phyloP scores from a whole-genome alignment of 1,284 basidiomycete genomes.

The Sporisorium exsertum region DNA sequence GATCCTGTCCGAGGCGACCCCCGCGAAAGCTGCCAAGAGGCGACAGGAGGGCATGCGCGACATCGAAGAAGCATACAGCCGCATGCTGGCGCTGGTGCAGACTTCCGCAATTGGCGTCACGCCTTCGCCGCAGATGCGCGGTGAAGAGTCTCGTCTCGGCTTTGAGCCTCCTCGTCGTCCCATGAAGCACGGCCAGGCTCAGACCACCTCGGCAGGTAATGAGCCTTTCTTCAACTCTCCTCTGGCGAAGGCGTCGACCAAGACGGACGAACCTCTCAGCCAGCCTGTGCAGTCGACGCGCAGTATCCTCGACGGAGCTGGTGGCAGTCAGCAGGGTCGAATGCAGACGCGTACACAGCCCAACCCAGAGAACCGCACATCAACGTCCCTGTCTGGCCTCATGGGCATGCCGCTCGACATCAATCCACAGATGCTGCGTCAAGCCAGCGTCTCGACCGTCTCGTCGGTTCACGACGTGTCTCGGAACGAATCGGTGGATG shows the following conservation, averaged over 20 bases:
- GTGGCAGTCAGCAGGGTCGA: slow-evolving; percentile 8
- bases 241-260: slow-evolving; percentile 42
- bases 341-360: slow-evolving; percentile 15
- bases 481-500: slow-evolving; percentile 11
- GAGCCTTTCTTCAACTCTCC: slow-evolving; percentile 36
- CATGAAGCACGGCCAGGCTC: slow-evolving; percentile 20
- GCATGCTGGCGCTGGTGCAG: slow-evolving; percentile 54
- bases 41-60: slow-evolving; percentile 55
- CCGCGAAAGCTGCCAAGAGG: slow-evolving; percentile 37
- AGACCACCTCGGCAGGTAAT: background rate
- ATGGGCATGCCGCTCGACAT: slow-evolving; percentile 52
- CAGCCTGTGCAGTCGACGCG: slow-evolving; percentile 20
- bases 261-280: slow-evolving; percentile 40
- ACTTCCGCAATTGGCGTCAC: slow-evolving; percentile 49
- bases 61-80: slow-evolving; percentile 49
- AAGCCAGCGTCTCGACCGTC: slow-evolving; percentile 35
- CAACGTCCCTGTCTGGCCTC: slow-evolving; percentile 47
- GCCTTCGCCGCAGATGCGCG: slow-evolving; percentile 45
- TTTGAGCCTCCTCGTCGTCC: slow-evolving; percentile 31
- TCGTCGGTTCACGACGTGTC: slow-evolving; percentile 25
- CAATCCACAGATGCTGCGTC: slow-evolving; percentile 40
- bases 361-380: slow-evolving; percentile 25
- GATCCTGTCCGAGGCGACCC: slow-evolving; percentile 45
- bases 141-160: slow-evolving; percentile 38
- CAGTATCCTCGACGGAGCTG: slow-evolving; percentile 15